These are phyloP conservation scores for Beauveria sp. DNA, from an alignment of 2,329 filamentous ascomycete genomes.

Conservation along the genomic window DNA sequence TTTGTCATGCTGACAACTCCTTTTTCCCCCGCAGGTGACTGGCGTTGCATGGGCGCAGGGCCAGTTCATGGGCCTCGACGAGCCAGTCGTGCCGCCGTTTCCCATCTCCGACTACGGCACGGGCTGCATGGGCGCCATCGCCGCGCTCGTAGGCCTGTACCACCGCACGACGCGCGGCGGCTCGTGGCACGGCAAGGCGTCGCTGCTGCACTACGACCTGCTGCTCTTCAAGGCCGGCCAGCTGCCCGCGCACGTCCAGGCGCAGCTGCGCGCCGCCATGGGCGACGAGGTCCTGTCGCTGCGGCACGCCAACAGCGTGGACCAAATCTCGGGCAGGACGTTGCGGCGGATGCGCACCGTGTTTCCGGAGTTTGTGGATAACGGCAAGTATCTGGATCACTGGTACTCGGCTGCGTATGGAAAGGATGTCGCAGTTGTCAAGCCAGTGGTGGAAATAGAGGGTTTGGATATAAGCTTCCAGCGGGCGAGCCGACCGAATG, in stretches of 20 bases:
- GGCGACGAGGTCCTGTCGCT: constrained; percentile 48
- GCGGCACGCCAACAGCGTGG: constrained; percentile 55
- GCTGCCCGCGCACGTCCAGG: constrained; percentile 46
- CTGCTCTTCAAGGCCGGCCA: constrained; percentile 54
- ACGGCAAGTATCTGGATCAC: constrained; percentile 38
- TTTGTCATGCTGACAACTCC: constrained; percentile 14
- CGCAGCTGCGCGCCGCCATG: constrained; percentile 38
- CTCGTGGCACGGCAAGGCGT: constrained; percentile 57
- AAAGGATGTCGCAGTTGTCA: constrained; percentile 31
- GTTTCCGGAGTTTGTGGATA: constrained; percentile 47
- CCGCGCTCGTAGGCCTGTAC: constrained; percentile 56
- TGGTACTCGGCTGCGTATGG: constrained; percentile 38
- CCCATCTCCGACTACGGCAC: constrained; percentile 62
- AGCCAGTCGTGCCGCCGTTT: constrained; percentile 59
- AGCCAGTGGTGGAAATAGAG: constrained; percentile 37
- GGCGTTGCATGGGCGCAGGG: constrained; percentile 56
- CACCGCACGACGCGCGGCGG: constrained; percentile 55
- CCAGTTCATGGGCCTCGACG: constrained; percentile 50
- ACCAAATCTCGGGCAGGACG: constrained; percentile 54
- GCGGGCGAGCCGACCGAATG: constrained; percentile 39
- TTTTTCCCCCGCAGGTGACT: constrained; percentile 28
- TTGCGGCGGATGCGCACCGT: constrained; percentile 44
- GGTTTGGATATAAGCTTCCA: constrained; percentile 37
- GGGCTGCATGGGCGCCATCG: constrained; percentile 62
- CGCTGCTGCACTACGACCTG: constrained; percentile 61